A percentile compares a stretch with the other conserved stretches of the same genome.
Evolutionary conservation across 2,329 filamentous ascomycete genomes (phyloP).

Genomic region (Alternaria postmessia): DNA sequence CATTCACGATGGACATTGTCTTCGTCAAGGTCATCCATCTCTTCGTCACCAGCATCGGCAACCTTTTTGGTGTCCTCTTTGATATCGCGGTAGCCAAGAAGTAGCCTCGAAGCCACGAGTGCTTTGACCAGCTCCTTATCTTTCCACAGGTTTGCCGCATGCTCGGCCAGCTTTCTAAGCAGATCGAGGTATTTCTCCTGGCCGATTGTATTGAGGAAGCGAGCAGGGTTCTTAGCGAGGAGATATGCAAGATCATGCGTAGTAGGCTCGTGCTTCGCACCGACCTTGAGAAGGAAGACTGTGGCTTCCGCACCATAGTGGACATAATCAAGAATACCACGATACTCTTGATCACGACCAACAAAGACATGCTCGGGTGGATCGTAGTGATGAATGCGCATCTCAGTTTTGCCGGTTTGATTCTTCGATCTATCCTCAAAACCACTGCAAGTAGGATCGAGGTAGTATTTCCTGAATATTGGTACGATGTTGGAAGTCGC

Average conservation of each 20-base stretch:
- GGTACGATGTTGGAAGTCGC: constrained; percentile 49
- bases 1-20: constrained; percentile 70
- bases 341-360: constrained; percentile 75
- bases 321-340: constrained; percentile 95
- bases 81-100: constrained; percentile 81
- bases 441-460: constrained; percentile 40
- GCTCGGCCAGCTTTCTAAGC: constrained; percentile 80
- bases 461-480: constrained; percentile 45
- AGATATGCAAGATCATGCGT: constrained; percentile 84
- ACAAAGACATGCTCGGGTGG: constrained; percentile 81
- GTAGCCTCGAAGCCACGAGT: constrained; percentile 77
- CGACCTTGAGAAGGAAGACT: constrained; percentile 84
- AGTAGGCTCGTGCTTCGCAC: constrained; percentile 89
- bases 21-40: constrained; percentile 57
- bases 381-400: constrained; percentile 61
- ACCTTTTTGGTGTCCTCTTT: constrained; percentile 63
- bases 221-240: constrained; percentile 82
- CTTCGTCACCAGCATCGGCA: constrained; percentile 47
- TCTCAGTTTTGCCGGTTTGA: constrained; percentile 45
- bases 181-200: constrained; percentile 87
- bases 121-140: constrained; percentile 80
- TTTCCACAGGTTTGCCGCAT: constrained; percentile 72
- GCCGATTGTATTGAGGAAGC: constrained; percentile 80
- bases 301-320: constrained; percentile 91
- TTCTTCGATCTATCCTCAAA: constrained; percentile 45